Base-by-base conservation (phyloP, 2,329 filamentous ascomycete species). In the Paramyrothecium roridum region DNA sequence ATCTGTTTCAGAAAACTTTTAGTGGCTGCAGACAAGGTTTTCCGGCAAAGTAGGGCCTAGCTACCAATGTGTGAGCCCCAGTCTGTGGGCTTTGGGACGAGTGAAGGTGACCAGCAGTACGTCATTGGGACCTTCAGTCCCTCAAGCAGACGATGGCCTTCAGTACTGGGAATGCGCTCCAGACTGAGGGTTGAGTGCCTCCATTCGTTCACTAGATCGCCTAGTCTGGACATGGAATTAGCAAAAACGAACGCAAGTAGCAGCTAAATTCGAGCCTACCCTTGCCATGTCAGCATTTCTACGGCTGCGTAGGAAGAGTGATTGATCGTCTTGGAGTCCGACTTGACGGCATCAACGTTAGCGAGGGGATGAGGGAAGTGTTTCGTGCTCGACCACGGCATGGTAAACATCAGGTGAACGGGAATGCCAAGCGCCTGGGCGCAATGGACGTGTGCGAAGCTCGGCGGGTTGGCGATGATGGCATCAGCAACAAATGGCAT, bases 251-350 rank as follows among this genome's bases (percentile, higher is more conserved):
- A 19, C 3, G 8, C 22, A 30, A 8, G 21, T n/a, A 19, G 22
- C 7, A 30, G 21, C 30, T 50, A 13, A 10, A 19, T 8, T 8
- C n/a, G 21, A 30, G 20, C 48, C 26, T 55, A 67, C 65, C 87
- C 87, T 71, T 90, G 86, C 87, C 87, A 90, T 3, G 87, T 87
- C 67, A 90, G 75, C 71, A 88, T 82, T 54, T 90, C 87, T 10
- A 90, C 83, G 52, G 89, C 75, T 6, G 21, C 47, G 20, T 50
- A 54, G 16, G 22, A 34, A 3, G 48, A 30, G n/a, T 54, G 34
- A 47, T 50, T 54, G 43, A 26, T 34, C 13, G 20, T 46, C 30
- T 26, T 56, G n/a, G 49, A 20, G 23, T 50, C 22, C 20, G 17
- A n/a, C 17, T 50, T 50, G 20, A 26, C 17, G 23, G 30, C 48